Evolutionary conservation across 257 asterid species (phyloP).

Genomic region (Przewalskia tangutica): DNA sequence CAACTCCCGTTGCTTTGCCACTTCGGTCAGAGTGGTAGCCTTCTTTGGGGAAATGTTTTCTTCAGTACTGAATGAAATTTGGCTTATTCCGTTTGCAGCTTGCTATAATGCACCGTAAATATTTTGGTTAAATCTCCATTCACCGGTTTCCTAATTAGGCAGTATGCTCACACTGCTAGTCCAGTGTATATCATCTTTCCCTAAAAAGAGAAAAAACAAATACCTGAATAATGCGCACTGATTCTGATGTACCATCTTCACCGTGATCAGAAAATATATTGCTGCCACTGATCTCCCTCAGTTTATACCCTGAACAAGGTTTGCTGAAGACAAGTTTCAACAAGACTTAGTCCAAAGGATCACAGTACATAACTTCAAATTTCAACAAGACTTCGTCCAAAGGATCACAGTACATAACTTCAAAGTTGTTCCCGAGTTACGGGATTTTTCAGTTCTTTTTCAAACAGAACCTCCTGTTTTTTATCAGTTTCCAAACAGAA

Average conservation of each 20-base stretch:
- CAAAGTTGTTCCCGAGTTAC: background rate
- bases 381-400: background rate
- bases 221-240: conserved; percentile 94
- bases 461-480: background rate
- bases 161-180: background rate
- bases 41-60: conserved; percentile 76
- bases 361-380: background rate
- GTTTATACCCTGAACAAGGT: conserved; percentile 73
- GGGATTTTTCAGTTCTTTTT: background rate
- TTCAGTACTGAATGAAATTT: conserved; percentile 81
- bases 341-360: background rate
- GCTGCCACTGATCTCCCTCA: conserved; percentile 92
- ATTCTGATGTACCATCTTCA: conserved; percentile 48
- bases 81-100: conserved; percentile 83
- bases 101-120: conserved; percentile 30
- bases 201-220: background rate
- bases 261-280: conserved; percentile 49
- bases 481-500: background rate
- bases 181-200: background rate
- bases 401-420: background rate
- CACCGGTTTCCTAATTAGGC: background rate
- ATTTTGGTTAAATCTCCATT: background rate
- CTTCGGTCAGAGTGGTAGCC: conserved; percentile 71
- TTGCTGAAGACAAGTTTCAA: conserved; percentile 44
- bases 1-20: conserved; percentile 86